These are phyloP conservation scores for Raddia distichophylla DNA, from an alignment of 176 grass and related monocot species.

Conservation along the genomic window DNA sequence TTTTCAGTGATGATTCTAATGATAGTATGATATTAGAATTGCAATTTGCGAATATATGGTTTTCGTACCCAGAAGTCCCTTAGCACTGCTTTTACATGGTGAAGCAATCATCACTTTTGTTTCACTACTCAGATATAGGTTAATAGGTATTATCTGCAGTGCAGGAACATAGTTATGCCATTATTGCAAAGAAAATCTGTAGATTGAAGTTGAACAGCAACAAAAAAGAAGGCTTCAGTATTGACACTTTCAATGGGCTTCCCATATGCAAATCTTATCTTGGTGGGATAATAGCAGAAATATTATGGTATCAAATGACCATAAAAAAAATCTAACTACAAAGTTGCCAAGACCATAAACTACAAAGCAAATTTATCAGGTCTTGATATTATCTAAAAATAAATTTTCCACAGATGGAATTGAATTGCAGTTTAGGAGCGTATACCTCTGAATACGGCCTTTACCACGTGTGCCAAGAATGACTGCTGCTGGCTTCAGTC, in stretches of 20 bases:
- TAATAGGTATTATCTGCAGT: not conserved
- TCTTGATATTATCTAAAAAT: not conserved
- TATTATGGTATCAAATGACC: not conserved
- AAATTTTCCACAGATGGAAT: not conserved
- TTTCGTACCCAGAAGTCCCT: not conserved
- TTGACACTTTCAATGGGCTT: constrained; percentile 5
- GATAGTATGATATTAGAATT: not conserved
- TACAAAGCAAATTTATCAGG: not conserved
- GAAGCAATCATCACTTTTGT: not conserved
- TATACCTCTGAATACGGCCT: constrained; percentile 67
- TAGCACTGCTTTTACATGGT: constrained; percentile 11
- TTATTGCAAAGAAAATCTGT: not conserved
- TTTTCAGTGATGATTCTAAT: not conserved
- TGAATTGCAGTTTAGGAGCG: not conserved
- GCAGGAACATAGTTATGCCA: not conserved
- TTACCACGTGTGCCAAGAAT: constrained; percentile 85
- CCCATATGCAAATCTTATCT: constrained; percentile 20
- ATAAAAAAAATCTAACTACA: constrained; percentile 11
- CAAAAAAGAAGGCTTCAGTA: not conserved
- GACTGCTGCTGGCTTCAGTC: constrained; percentile 76
- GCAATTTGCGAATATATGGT: not conserved
- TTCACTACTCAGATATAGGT: constrained; percentile 21
- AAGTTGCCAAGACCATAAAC: constrained; percentile 25
- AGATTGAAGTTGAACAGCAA: constrained; percentile 3
- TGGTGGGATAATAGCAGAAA: not conserved